phyloP scores from a whole-genome alignment of 768 basidiomycete species.

The Neoboletus brunneissimus region DNA sequence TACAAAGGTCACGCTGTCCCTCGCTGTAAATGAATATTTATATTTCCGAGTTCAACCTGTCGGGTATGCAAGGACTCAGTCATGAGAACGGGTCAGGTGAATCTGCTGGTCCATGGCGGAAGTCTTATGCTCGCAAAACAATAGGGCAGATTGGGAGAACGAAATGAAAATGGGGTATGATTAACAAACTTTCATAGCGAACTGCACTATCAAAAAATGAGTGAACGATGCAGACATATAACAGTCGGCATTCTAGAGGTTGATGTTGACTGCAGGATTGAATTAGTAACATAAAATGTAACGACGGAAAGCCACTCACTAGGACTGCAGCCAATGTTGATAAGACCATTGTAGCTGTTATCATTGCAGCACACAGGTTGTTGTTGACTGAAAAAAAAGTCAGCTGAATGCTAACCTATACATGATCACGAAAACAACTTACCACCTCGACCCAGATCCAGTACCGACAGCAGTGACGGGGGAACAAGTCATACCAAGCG shows the following conservation, averaged over 20 bases:
- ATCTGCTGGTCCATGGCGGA: neutral
- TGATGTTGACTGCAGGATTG: conserved; percentile 8
- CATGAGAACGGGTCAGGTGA: neutral
- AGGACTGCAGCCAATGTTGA: conserved; percentile 40
- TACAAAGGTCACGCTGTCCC: neutral
- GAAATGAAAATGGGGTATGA: conserved; percentile 12
- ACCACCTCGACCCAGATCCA: conserved; percentile 15
- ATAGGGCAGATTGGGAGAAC: neutral
- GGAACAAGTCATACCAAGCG: conserved; percentile 34
- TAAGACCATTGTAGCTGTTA: conserved; percentile 34
- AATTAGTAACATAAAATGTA: neutral
- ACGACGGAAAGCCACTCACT: conserved; percentile 22
- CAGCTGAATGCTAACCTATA: neutral
- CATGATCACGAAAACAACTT: neutral
- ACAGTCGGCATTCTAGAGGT: conserved; percentile 7
- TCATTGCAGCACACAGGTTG: conserved; percentile 42
- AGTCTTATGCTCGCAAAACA: neutral
- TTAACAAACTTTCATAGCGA: conserved; percentile 4
- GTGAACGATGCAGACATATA: conserved; percentile 4
- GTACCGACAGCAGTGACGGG: conserved; percentile 16
- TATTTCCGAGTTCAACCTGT: neutral
- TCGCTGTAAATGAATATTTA: neutral
- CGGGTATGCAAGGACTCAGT: neutral
- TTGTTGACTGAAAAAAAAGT: conserved; percentile 22
- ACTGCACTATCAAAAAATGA: conserved; percentile 15